phyloP scores from a whole-genome alignment of 2,329 filamentous ascomycete species.

The Cordyceps cicadae region DNA sequence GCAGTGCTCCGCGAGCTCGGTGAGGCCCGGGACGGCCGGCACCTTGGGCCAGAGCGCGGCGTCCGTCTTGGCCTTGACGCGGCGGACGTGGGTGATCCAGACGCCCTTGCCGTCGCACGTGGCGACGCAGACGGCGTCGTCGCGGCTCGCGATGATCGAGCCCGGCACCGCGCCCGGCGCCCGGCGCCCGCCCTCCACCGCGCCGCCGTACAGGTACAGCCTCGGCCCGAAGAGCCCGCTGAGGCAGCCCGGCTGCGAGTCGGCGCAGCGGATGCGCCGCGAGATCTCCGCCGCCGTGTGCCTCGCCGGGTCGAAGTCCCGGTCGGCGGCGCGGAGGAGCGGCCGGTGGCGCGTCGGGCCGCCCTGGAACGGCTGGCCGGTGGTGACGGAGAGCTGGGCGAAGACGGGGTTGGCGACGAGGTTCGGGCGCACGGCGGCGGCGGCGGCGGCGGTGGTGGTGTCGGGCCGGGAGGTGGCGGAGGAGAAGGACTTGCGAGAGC shows the following conservation, averaged over 20 bases:
- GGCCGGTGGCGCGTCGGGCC: conserved; percentile 29
- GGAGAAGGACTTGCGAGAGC: neutral
- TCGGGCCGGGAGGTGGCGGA: neutral
- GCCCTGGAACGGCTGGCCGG: conserved; percentile 29
- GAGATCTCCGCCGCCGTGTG: conserved; percentile 31
- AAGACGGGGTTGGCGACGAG: conserved; percentile 22
- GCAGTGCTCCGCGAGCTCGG: conserved; percentile 19
- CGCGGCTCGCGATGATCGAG: conserved; percentile 27
- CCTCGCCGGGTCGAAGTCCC: conserved; percentile 27
- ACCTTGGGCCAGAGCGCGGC: conserved; percentile 33
- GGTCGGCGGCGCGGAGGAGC: conserved; percentile 30
- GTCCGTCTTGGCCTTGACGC: conserved; percentile 29
- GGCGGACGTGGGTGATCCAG: conserved; percentile 33
- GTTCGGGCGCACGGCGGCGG: conserved; percentile 14
- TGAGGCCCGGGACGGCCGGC: conserved; percentile 26
- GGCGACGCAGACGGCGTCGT: conserved; percentile 28
- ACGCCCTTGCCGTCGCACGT: conserved; percentile 31
- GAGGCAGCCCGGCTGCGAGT: conserved; percentile 34
- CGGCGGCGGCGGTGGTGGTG: neutral
- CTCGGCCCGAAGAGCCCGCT: conserved; percentile 27
- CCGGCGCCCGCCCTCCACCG: conserved; percentile 24
- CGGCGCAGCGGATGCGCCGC: conserved; percentile 31
- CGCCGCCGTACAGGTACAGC: conserved; percentile 34
- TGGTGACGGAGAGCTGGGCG: conserved; percentile 23
- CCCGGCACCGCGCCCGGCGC: conserved; percentile 14